Conservation (phyloP, 495 filamentous ascomycete species). For the Articulospora tetracladia region DNA sequence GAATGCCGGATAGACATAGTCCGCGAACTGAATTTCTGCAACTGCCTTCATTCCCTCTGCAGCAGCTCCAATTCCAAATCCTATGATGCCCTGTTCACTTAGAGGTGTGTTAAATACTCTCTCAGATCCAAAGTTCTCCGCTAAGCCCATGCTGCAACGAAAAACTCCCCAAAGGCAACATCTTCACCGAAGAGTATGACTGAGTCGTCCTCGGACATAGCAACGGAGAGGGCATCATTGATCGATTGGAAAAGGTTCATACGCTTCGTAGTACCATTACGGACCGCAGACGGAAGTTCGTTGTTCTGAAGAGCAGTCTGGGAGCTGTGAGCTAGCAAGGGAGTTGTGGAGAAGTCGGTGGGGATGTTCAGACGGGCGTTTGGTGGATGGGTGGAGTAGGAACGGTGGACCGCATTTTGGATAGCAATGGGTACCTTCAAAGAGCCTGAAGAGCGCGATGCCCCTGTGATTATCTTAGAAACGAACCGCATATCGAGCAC, state of each 20-base stretch:
- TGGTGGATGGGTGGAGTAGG: slow-evolving; percentile 23
- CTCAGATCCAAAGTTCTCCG: slow-evolving; percentile 79
- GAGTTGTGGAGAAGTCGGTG: slow-evolving; percentile 80
- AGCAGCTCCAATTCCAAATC: slow-evolving; percentile 87
- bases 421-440: neutral
- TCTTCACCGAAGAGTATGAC: slow-evolving; percentile 95
- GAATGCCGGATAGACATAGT: slow-evolving; percentile 95
- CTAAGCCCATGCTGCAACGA: slow-evolving; percentile 87
- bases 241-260: slow-evolving; percentile 92
- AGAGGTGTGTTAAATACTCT: slow-evolving; percentile 96
- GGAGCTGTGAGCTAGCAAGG: slow-evolving; percentile 75
- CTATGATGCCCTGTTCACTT: slow-evolving; percentile 90
- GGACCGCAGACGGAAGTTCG: slow-evolving; percentile 60
- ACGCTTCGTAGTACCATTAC: slow-evolving; percentile 67
- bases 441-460: slow-evolving; percentile 1
- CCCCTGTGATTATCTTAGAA: slow-evolving; percentile 2
- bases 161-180: slow-evolving; percentile 97
- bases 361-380: slow-evolving; percentile 70
- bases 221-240: slow-evolving; percentile 80
- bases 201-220: slow-evolving; percentile 78
- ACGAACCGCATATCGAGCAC: slow-evolving; percentile 15
- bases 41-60: slow-evolving; percentile 90
- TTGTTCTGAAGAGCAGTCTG: slow-evolving; percentile 60
- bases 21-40: slow-evolving; percentile 97
- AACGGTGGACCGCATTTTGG: slow-evolving; percentile 2